A percentile compares a stretch with the other conserved stretches of the same genome.
These are phyloP conservation scores for Fusarium sp. DNA, from an alignment of 2,329 filamentous ascomycete species.

Conservation along the genomic window DNA sequence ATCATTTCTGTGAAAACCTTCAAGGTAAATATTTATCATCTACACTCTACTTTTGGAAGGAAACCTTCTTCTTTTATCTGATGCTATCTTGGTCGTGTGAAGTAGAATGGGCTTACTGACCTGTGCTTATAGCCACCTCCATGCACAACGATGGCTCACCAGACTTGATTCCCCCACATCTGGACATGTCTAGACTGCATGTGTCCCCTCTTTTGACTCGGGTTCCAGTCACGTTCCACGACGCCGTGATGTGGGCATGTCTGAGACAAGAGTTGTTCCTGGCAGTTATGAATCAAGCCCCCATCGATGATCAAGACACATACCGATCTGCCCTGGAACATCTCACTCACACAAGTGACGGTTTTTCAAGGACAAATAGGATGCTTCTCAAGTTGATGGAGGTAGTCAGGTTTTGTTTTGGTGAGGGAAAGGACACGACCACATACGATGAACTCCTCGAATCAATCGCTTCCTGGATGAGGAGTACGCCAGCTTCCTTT, in stretches of 20 bases:
- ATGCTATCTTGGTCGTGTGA: not conserved
- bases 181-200: not conserved
- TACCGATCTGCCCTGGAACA: not conserved
- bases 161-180: not conserved
- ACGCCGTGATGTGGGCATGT: conserved; percentile 12
- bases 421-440: conserved; percentile 21
- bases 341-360: conserved; percentile 19
- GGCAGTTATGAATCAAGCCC: conserved; percentile 29
- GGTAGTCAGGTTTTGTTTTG: conserved; percentile 42
- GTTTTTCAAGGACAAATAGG: conserved; percentile 30
- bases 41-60: not conserved
- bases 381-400: conserved; percentile 40
- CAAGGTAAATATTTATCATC: not conserved
- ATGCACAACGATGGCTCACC: not conserved
- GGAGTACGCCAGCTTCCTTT: conserved; percentile 39
- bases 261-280: conserved; percentile 37
- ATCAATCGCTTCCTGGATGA: conserved; percentile 38
- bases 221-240: not conserved
- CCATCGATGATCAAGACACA: conserved; percentile 9
- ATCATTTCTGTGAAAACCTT: not conserved
- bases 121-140: not conserved
- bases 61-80: not conserved
- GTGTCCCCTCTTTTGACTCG: not conserved
- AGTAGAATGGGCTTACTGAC: not conserved
- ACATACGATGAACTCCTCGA: conserved; percentile 32